Evolutionary conservation across 768 basidiomycete genomes (phyloP), one percentile per base, ranked within the genome.

Genomic region (Kwoniella sp.): DNA sequence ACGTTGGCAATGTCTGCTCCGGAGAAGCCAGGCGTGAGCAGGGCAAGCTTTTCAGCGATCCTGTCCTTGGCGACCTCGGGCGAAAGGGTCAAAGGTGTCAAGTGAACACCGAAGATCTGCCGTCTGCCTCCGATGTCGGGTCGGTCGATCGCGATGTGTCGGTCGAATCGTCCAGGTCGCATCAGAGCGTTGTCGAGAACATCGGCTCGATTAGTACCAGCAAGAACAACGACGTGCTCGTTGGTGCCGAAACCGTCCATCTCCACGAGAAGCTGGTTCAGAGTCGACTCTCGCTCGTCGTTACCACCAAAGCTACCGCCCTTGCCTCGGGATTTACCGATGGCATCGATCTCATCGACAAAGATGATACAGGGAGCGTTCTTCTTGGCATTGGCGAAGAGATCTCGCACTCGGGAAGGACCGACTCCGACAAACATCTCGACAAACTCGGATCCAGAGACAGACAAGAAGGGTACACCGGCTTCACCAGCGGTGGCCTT

Each of bases 401-500:
- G 83, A 76, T 99, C 95, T 41, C 95, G 85, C 10, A 99, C 95
- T 58, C 95, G 84, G 3, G 90, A 92, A 2, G 95, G 91, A 52
- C 95, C 95, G 45, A 98, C 95, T 75, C 95, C 95, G 63, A 99
- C 95, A 71, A 98, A 99, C 92, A 98, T 96, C 77, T 99, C 95
- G 56, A 99, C 91, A 71, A 99, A 98, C 72, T 99, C 95, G 36
- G 93, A 98, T 44, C 95, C 95, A 40, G 93, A 96, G 34, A 98
- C 95, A 20, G 90, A 93, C 53, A 96, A 82, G 85, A 99, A 99
- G 34, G 95, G 93, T 4, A 98, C 93, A 37, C 84, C 87, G 4
- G 95, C 93, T 76, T 99, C 95, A 44, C 95, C 95, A 2, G 95
- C 95, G 3, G 95, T 98, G 2, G 95, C 95, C 75, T 99, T 99